Evolutionary conservation across 441 rosid species (phyloP), one percentile per base, ranked within the genome.

Genomic region (Mallotus repandus): DNA sequence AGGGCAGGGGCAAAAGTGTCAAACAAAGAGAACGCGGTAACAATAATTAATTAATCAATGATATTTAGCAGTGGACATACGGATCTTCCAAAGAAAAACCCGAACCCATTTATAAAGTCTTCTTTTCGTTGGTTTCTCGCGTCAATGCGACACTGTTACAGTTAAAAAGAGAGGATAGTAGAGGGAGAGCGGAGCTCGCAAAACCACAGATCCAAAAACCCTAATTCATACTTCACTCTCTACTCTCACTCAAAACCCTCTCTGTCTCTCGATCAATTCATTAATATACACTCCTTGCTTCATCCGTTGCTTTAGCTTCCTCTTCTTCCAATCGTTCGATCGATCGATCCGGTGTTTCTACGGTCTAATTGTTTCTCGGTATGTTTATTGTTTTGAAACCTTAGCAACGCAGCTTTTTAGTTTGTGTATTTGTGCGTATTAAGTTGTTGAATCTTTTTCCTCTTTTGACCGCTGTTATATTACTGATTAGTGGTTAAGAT

Each of bases 51-150:
- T 4, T 38, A 38, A 38, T 38, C 2, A 38, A 38, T 38, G 5
- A 4, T 1, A 38, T 38, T 4, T 4, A 38, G 7, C 5, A 38
- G 5, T 38, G 41, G 11, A 45, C 49, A 45, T 52, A 8, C 68
- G 62, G 68, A 68, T 16, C 12, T 60, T 53, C 55, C 77, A 52
- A 21, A 9, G 45, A 61, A 59, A 68, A 59, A 49, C 43, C 59
- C 63, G 43, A 29, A 18, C 16, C 63, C 12, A 45, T 7, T 45
- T 45, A 45, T 3, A 55, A 11, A 16, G 57, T 49, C 61, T 38
- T 38, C 41, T 4, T 38, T 29, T 29, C 2, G 2, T 38, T 38
- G 41, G 11, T 60, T 9, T 38, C 52, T 21, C 25, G 72, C 29
- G 77, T 35, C 63, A 11, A 45, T 54, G 63, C 32, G 57, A 54